Evolutionary conservation across 2,329 filamentous ascomycete genomes (phyloP), one percentile per base, ranked within the genome.

Genomic region (Pyrenophora seminiperda): DNA sequence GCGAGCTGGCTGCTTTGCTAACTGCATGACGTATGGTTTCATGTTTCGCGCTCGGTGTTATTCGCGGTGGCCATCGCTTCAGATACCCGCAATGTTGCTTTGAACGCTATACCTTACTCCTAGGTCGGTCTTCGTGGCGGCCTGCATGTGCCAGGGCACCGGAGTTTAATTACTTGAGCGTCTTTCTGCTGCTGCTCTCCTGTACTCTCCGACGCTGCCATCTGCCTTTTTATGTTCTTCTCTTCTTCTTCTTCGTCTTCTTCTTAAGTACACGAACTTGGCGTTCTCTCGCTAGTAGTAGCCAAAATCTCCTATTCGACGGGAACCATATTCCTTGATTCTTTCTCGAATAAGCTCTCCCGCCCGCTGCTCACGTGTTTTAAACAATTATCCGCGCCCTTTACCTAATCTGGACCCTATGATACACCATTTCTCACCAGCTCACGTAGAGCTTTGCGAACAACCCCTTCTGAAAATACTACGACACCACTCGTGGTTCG

Each of bases 401-500:
- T 48, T 47, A 34, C 57, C 57, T 42, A 52, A 54, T 54, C 34
- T 51, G 50, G 56, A 52, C 32, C 43, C 34, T 9, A 61, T 61
- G 56, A 55, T 61, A 52, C 39, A 56, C 52, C 48, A 55, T 57
- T 47, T 50, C 54, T 56, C 43, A 41, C 36, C 58, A 40, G 46
- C 56, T 54, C 50, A 49, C 29, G 32, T 53, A 39, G 44, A 51
- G 41, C 50, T 50, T 37, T 47, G 43, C 47, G 42, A 55, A 54
- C 48, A 48, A 41, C 58, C 50, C 56, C 39, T 58, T 53, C 56
- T 61, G 66, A 72, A 60, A 43, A 72, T 72, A 66, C 58, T 72
- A 47, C 67, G 66, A 41, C 61, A 68, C 58, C 61, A 68, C 58
- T 66, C 69, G 29, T 55, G 54, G 45, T 71, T 71, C 48, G 66